phyloP scores from a whole-genome alignment of 805 yeast genomes.

The Myxozyma neglecta region DNA sequence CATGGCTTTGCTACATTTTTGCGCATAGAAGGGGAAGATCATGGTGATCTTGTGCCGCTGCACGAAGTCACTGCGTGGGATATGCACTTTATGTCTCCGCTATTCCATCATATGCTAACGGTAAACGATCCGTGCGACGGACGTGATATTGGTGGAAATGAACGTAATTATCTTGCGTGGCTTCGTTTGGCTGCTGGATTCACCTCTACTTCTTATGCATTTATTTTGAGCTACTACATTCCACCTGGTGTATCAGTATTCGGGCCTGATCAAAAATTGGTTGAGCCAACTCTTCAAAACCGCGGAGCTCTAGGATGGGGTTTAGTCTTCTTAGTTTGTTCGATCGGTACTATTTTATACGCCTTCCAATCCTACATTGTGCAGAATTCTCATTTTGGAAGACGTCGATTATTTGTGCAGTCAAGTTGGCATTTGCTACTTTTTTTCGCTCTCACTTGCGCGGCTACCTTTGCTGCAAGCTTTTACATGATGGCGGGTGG shows the following conservation, averaged over 20 bases:
- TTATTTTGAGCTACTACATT: slow-evolving; percentile 21
- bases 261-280: slow-evolving; percentile 11
- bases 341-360: slow-evolving; percentile 19
- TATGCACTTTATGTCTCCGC: slow-evolving; percentile 23
- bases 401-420: slow-evolving; percentile 24
- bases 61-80: slow-evolving; percentile 31
- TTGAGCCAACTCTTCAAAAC: slow-evolving; percentile 24
- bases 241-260: slow-evolving; percentile 27
- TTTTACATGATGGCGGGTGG: slow-evolving; percentile 31
- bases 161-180: slow-evolving; percentile 31
- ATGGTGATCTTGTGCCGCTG: slow-evolving; percentile 21
- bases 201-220: slow-evolving; percentile 27
- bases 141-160: slow-evolving; percentile 29
- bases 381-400: slow-evolving; percentile 20
- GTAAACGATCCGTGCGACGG: slow-evolving; percentile 30
- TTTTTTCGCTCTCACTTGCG: slow-evolving; percentile 17
- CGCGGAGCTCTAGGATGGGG: slow-evolving; percentile 29
- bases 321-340: slow-evolving; percentile 16
- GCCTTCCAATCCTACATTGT: slow-evolving; percentile 22
- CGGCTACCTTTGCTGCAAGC: slow-evolving; percentile 19
- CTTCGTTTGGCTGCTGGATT: slow-evolving; percentile 30
- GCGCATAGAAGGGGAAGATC: slow-evolving; percentile 20
- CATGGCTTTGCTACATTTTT: slow-evolving; percentile 23
- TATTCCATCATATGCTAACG: slow-evolving; percentile 19
- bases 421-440: slow-evolving; percentile 23